Evolutionary conservation across 139 green algal genomes (phyloP).

Genomic region (Chlamydomonas sphaeroides): DNA sequence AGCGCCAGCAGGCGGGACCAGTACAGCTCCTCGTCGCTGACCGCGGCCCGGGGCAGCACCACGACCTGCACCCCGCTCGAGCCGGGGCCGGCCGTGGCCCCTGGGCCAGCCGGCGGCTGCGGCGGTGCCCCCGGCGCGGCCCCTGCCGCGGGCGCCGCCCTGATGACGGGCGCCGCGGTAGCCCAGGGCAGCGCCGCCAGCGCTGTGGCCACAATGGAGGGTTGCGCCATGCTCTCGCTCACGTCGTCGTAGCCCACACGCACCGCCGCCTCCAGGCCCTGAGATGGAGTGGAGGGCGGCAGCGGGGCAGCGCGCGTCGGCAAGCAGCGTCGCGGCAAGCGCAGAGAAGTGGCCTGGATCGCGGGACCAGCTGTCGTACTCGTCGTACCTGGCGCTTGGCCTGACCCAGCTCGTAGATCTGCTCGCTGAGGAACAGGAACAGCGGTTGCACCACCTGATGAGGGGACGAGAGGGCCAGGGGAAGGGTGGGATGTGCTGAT

Average conservation of each 20-base stretch:
- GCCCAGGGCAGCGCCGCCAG: constrained; percentile 36
- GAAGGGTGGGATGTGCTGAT: no score
- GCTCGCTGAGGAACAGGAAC: constrained; percentile 72
- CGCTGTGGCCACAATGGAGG: constrained; percentile 22
- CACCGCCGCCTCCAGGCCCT: constrained; percentile 58
- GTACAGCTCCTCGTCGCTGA: constrained; percentile 19
- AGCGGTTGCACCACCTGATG: constrained; percentile 70
- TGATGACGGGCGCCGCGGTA: not conserved
- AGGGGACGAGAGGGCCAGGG: no score
- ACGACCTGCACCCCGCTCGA: not conserved
- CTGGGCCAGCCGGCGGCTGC: no score
- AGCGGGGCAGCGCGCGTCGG: no score
- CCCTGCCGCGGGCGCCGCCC: not conserved
- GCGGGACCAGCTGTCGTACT: no score
- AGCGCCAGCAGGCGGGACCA: constrained; percentile 22
- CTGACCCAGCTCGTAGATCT: constrained; percentile 54
- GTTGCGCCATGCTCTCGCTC: constrained; percentile 76
- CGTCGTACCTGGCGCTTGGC: constrained; percentile 28
- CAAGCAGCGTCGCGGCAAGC: no score
- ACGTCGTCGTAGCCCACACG: constrained; percentile 84
- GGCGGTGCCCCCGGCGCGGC: not conserved
- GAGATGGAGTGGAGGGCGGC: no score
- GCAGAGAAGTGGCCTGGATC: no score
- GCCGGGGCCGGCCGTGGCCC: no score
- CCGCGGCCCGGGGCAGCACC: not conserved